Percentiles rank a stretch among this genome's conserved stretches.
Evolutionary conservation across 106 monocot species (phyloP).

Genomic region (Platanthera guangdongensis): DNA sequence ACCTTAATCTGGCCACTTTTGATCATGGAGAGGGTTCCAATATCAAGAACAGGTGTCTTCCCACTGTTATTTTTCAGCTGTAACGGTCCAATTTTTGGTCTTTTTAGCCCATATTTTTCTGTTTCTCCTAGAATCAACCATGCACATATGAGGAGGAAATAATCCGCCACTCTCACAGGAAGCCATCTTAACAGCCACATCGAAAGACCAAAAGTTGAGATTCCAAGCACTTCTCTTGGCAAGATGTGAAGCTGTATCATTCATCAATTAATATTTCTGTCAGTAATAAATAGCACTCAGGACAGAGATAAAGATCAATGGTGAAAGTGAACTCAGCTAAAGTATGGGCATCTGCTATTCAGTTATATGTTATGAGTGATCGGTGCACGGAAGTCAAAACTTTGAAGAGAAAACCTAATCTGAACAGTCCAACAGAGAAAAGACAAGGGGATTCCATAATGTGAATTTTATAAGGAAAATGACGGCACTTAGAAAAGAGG

Average conservation of each 20-base stretch:
- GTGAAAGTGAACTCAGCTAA: neutral
- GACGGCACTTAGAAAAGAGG: neutral
- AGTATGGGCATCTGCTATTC: neutral
- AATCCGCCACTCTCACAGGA: slow-evolving; percentile 39
- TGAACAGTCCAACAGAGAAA: neutral
- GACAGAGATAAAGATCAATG: neutral
- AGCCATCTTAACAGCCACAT: slow-evolving; percentile 62
- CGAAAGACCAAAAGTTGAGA: slow-evolving; percentile 66
- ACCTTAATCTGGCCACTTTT: slow-evolving; percentile 61
- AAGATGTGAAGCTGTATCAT: slow-evolving; percentile 43
- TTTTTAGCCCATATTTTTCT: slow-evolving; percentile 34
- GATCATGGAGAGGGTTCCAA: slow-evolving; percentile 56
- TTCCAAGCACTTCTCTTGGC: slow-evolving; percentile 63
- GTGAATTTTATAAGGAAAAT: neutral
- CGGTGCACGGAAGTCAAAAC: neutral
- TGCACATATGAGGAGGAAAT: slow-evolving; percentile 40
- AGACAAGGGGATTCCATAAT: slow-evolving; percentile 5
- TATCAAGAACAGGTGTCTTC: slow-evolving; percentile 72
- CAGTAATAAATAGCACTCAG: neutral
- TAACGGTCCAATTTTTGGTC: slow-evolving; percentile 61
- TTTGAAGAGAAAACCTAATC: neutral
- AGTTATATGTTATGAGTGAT: neutral
- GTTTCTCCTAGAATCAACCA: slow-evolving; percentile 45
- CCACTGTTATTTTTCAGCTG: slow-evolving; percentile 51
- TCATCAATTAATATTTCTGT: neutral